Conservation (phyloP, 1,139 yeast genomes). For the Arxiozyma slooffiae region DNA sequence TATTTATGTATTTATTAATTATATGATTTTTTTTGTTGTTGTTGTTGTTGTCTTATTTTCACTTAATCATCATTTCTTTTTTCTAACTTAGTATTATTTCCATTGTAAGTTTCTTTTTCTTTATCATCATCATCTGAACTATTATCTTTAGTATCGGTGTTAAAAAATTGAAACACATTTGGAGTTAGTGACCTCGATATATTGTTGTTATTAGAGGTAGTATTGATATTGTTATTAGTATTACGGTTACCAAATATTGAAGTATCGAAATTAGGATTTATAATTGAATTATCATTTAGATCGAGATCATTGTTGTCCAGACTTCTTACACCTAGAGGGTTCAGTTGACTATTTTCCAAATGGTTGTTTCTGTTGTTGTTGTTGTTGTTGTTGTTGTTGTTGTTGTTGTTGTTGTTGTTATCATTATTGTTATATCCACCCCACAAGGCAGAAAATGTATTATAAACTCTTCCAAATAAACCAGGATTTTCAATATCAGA, state of each 20-base stretch:
- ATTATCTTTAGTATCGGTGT: conserved; percentile 13
- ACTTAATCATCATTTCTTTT: conserved; percentile 31
- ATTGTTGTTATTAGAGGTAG: conserved; percentile 16
- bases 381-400: not conserved
- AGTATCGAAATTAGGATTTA: conserved; percentile 4
- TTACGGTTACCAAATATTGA: conserved; percentile 9
- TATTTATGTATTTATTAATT: no score
- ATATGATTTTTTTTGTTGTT: no score
- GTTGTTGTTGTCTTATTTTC: no score
- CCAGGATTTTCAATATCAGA: conserved; percentile 24
- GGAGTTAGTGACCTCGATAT: conserved; percentile 26
- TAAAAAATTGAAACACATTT: conserved; percentile 22
- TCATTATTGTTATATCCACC: not conserved
- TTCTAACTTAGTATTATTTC: conserved; percentile 38
- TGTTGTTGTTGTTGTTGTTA: not conserved
- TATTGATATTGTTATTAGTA: conserved; percentile 13
- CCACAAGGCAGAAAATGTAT: conserved; percentile 31
- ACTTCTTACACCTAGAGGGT: not conserved
- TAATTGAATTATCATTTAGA: not conserved
- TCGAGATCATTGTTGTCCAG: not conserved
- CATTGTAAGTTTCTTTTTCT: conserved; percentile 39
- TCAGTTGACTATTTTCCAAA: not conserved
- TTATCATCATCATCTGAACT: conserved; percentile 21
- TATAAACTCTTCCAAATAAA: conserved; percentile 27
- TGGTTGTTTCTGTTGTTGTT: not conserved